A percentile compares a stretch with the other conserved stretches of the same genome.
Evolutionary conservation across 495 filamentous ascomycete species (phyloP).

Genomic region (Penicillium coffeae): DNA sequence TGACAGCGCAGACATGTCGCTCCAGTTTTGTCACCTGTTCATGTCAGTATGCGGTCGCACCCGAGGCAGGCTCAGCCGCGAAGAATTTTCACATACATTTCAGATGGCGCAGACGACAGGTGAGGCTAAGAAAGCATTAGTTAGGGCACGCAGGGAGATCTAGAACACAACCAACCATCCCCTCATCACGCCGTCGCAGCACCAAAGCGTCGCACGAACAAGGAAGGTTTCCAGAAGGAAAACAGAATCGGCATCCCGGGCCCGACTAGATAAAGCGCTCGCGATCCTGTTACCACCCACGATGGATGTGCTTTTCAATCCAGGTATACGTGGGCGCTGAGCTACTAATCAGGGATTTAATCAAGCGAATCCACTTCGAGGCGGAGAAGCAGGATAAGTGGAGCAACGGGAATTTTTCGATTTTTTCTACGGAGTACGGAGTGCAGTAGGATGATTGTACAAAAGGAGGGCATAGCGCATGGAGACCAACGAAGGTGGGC

Average conservation of each 20-base stretch:
- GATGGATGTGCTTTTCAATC: not conserved
- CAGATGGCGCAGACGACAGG: conserved; percentile 45
- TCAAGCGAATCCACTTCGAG: not conserved
- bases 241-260: conserved; percentile 19
- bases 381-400: not conserved
- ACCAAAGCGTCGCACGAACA: conserved; percentile 10
- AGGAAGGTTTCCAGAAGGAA: conserved; percentile 24
- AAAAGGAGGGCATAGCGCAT: too few species aligned
- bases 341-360: too few species aligned
- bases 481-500: too few species aligned
- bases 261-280: too few species aligned
- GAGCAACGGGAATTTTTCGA: not conserved
- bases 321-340: too few species aligned
- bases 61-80: not conserved
- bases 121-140: conserved; percentile 29
- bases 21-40: conserved; percentile 40
- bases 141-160: not conserved
- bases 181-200: conserved; percentile 38
- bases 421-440: too few species aligned
- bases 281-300: too few species aligned
- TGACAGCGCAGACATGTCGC: conserved; percentile 40
- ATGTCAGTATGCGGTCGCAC: not conserved
- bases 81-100: conserved; percentile 29
- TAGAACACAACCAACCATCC: conserved; percentile 35
- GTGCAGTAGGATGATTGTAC: too few species aligned